These are phyloP conservation scores for Talaromyces sp. DNA, from an alignment of 2,329 filamentous ascomycete species.

Conservation along the genomic window DNA sequence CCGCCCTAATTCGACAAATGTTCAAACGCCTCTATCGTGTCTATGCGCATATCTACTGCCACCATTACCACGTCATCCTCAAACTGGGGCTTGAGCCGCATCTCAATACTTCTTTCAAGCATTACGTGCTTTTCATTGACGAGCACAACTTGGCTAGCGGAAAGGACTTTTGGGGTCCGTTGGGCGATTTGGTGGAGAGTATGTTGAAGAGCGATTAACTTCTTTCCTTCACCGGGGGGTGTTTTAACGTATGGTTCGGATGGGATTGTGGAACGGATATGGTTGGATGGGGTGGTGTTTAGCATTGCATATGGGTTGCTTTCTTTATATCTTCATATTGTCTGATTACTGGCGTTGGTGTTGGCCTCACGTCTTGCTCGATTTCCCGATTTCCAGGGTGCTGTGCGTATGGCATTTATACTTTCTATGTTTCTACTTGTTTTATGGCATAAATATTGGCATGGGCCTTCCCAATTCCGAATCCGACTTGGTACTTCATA, in stretches of 20 bases:
- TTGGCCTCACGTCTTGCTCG: not conserved
- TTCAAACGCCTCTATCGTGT: conserved; percentile 99
- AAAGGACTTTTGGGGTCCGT: conserved; percentile 94
- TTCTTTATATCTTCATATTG: not conserved
- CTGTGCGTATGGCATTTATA: not conserved
- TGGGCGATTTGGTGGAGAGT: conserved; percentile 94
- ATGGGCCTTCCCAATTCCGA: not conserved
- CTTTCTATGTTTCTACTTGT: not conserved
- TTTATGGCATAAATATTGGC: not conserved
- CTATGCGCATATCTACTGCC: conserved; percentile 99
- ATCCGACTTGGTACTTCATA: not conserved
- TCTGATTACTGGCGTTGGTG: not conserved
- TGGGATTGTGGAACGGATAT: not conserved
- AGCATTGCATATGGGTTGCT: conserved; percentile 14
- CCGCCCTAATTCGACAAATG: conserved; percentile 82
- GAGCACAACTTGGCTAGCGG: conserved; percentile 90
- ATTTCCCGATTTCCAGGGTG: not conserved
- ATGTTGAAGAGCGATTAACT: conserved; percentile 87
- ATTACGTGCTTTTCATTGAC: conserved; percentile 97
- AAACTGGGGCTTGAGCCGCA: conserved; percentile 94
- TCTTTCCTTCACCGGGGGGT: not conserved
- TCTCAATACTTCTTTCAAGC: conserved; percentile 98
- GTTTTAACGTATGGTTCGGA: not conserved
- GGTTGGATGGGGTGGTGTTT: not conserved
- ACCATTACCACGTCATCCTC: conserved; percentile 95